phyloP scores from a whole-genome alignment of 257 asterid species.

The Ilex aquifolium region DNA sequence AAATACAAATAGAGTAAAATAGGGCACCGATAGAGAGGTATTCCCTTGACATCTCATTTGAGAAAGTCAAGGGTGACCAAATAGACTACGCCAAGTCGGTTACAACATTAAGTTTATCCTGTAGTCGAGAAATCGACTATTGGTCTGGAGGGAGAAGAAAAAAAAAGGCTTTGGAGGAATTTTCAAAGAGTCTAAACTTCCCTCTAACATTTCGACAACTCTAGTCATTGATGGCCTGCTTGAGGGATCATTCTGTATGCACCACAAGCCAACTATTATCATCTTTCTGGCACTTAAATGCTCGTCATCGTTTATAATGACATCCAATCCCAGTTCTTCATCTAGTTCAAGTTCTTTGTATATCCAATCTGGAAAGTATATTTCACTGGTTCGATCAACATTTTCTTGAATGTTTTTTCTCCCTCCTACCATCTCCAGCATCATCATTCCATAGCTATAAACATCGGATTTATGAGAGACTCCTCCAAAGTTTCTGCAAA shows the following conservation, averaged over 20 bases:
- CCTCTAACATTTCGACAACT: too few species aligned
- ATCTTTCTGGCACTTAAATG: background rate
- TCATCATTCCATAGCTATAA: background rate
- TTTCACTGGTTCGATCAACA: background rate
- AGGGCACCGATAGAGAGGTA: too few species aligned
- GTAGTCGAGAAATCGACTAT: too few species aligned
- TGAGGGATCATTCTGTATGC: background rate
- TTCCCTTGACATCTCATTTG: too few species aligned
- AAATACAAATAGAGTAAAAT: too few species aligned
- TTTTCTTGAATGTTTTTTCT: background rate
- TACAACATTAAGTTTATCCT: too few species aligned
- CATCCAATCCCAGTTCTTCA: background rate
- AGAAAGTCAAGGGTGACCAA: too few species aligned
- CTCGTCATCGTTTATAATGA: background rate
- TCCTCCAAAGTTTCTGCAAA: background rate
- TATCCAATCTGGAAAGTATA: background rate
- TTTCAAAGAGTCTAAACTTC: too few species aligned
- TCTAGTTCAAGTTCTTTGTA: background rate
- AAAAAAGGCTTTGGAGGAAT: too few species aligned
- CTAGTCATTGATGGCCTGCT: too few species aligned
- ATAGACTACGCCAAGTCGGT: too few species aligned
- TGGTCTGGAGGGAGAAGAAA: too few species aligned
- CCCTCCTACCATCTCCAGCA: background rate
- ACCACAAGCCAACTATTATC: background rate
- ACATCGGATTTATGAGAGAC: background rate